Evolutionary conservation across 345 rosid genomes (phyloP).

Genomic region (Cardamine chenopodiifolia): DNA sequence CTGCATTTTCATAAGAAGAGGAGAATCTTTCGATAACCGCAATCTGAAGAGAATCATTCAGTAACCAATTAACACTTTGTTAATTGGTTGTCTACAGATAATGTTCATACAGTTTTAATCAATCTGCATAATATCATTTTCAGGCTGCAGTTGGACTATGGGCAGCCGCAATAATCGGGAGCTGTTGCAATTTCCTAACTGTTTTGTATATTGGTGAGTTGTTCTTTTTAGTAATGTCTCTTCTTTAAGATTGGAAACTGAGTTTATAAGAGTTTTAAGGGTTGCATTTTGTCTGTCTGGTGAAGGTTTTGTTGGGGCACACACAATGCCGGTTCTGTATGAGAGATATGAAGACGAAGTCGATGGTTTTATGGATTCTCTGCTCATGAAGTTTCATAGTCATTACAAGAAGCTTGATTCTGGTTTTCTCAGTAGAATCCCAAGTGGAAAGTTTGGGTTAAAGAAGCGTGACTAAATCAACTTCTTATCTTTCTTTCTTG

Average conservation of each 20-base stretch:
- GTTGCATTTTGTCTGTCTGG: background rate
- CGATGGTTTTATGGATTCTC: constrained; percentile 57
- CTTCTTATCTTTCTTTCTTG: constrained; percentile 1
- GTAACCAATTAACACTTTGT: background rate
- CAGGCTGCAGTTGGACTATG: constrained; percentile 74
- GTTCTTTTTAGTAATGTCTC: background rate
- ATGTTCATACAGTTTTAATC: background rate
- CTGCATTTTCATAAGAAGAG: background rate
- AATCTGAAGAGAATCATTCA: background rate
- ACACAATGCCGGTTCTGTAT: constrained; percentile 85
- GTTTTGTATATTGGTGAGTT: constrained; percentile 85
- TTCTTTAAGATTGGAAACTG: background rate
- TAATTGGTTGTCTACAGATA: background rate
- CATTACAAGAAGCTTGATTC: constrained; percentile 65
- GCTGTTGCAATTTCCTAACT: constrained; percentile 93
- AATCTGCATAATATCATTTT: background rate
- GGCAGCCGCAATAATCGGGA: constrained; percentile 82
- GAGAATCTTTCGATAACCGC: too few species aligned
- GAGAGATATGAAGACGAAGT: constrained; percentile 83
- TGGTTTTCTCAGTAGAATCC: constrained; percentile 68
- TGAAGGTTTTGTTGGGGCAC: constrained; percentile 90
- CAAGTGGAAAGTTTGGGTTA: constrained; percentile 63
- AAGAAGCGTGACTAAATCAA: constrained; percentile 62
- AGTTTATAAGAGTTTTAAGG: background rate
- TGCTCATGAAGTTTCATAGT: constrained; percentile 62